These are phyloP conservation scores for Anethum foeniculum DNA, from an alignment of 140 eudicot genomes.

Conservation along the genomic window DNA sequence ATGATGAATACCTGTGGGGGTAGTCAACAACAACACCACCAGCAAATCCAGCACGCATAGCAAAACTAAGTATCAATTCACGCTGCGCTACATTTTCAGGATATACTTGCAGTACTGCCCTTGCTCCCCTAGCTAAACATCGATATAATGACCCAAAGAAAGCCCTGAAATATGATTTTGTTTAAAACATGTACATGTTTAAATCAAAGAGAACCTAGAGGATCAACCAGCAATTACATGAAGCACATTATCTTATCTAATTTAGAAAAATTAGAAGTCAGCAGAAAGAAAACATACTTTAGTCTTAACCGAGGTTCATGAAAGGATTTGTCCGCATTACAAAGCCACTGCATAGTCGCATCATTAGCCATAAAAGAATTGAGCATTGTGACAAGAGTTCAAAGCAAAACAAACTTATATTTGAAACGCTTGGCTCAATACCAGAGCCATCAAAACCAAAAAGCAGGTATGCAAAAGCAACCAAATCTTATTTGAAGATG, in stretches of 20 bases:
- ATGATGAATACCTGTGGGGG: slow-evolving; percentile 65
- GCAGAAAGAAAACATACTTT: slow-evolving; percentile 47
- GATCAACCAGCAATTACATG: slow-evolving; percentile 4
- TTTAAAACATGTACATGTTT: background rate
- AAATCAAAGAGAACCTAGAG: background rate
- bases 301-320: slow-evolving; percentile 90
- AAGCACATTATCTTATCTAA: background rate
- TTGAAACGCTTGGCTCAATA: background rate
- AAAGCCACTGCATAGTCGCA: slow-evolving; percentile 62
- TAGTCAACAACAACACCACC: slow-evolving; percentile 96
- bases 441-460: background rate
- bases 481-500: background rate
- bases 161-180: slow-evolving; percentile 44
- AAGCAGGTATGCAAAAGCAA: background rate
- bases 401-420: background rate
- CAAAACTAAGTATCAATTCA: slow-evolving; percentile 69
- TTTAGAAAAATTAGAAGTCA: background rate
- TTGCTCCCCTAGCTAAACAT: slow-evolving; percentile 81
- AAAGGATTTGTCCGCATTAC: slow-evolving; percentile 96
- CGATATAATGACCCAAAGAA: slow-evolving; percentile 84
- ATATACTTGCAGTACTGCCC: slow-evolving; percentile 76
- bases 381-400: background rate
- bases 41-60: slow-evolving; percentile 97
- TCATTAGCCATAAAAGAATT: slow-evolving; percentile 8
- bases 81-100: slow-evolving; percentile 86